Evolutionary conservation across 2,329 filamentous ascomycete species (phyloP).

Genomic region (Dichotomopilus funicola): DNA sequence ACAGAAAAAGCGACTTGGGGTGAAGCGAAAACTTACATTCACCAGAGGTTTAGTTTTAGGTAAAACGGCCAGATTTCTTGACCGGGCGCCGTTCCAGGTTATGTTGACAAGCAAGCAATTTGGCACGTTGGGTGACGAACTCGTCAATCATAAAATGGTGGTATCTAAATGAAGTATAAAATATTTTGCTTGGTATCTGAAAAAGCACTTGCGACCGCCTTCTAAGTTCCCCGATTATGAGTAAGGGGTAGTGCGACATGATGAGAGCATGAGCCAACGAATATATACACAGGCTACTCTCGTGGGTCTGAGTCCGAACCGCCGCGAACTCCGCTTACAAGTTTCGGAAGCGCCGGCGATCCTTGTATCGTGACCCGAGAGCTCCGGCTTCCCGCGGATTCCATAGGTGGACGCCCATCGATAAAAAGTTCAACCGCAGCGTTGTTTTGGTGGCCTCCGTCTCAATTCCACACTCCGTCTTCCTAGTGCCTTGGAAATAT

Average conservation of each 20-base stretch:
- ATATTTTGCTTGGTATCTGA: conserved; percentile 5
- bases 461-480: no score
- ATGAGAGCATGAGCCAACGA: background rate
- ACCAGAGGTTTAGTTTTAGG: no score
- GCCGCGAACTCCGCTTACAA: no score
- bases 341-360: background rate
- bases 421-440: no score
- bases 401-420: no score
- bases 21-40: no score
- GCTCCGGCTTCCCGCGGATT: background rate
- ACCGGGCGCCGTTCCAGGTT: no score
- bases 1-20: no score
- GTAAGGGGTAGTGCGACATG: background rate
- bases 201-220: background rate
- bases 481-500: no score
- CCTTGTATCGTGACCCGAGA: no score
- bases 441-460: no score
- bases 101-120: background rate
- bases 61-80: no score
- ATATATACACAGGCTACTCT: background rate
- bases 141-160: background rate
- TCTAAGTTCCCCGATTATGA: background rate
- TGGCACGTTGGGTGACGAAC: background rate
- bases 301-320: background rate
- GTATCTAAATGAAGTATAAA: background rate